Base-by-base conservation (phyloP, 345 rosid genomes). In the Reutealis trisperma region DNA sequence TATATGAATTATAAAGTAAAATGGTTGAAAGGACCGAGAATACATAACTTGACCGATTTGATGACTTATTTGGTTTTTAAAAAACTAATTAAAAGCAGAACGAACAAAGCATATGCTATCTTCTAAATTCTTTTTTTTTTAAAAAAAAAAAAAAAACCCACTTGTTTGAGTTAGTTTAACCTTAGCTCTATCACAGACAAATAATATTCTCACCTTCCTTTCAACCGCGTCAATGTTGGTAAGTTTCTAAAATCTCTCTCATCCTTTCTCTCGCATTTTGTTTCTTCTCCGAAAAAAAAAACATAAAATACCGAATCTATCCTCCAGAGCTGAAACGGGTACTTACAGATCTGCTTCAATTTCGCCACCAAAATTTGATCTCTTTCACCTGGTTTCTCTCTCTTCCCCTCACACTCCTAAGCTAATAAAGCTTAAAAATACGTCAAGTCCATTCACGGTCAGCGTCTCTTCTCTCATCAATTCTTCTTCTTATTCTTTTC, bases 211-310 rank as follows among this genome's bases (percentile, higher is more conserved):
- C 25, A 58, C 51, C 71, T 2, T 22, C 18, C 21, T 71, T 77
- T 70, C 66, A 68, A 63, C 58, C 32, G 75, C 84, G 84, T 77
- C 69, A 55, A 45, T 63, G 72, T 77, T 60, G 27, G 73, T 76
- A 58, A 52, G 18, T 18, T 15, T 25, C 68, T 7, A 69, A 59
- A 78, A 77, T 63, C 78, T 76, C 77, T 75, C 77, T 37, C 27
- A 78, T 32, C 60, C 77, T 41, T 11, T 58, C 63, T 42, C 25
- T 64, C 72, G 7, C 25, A 10, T 60, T 60, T 22, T 60, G 10
- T 8, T 1, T 30, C 15, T 11, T 15, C 58, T 58, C 60, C 3
- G 78, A 44, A 69, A 61, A 59, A 64, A 4, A 41, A 44, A 41
- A 71, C 27, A 57, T 11, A 30, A 67, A 58, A 78, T 74, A 68